phyloP scores from a whole-genome alignment of 108 stramenopile species.

The Cylindrotheca fusiformis region DNA sequence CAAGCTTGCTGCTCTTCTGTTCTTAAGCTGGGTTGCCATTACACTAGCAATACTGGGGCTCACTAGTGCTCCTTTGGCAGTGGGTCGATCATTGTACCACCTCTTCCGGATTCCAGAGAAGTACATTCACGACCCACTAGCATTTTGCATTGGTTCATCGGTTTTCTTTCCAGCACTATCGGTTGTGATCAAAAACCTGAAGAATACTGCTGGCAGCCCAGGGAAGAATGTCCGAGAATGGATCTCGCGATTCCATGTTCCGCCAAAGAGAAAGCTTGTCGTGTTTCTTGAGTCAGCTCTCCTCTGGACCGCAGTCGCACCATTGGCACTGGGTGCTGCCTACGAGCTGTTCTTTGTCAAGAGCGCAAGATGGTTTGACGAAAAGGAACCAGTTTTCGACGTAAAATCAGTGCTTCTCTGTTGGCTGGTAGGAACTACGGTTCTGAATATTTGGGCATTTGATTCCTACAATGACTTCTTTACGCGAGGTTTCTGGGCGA shows the following conservation, averaged over 20 bases:
- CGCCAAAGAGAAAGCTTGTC: constrained; percentile 43
- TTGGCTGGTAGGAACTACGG: constrained; percentile 59
- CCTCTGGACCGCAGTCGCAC: constrained; percentile 59
- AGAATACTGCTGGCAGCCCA: constrained; percentile 8
- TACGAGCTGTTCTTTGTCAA: constrained; percentile 54
- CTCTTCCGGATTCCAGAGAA: constrained; percentile 53
- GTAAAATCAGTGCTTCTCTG: constrained; percentile 8
- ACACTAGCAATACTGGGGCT: constrained; percentile 34
- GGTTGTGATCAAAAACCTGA: constrained; percentile 4
- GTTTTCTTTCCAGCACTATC: constrained; percentile 49
- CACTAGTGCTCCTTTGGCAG: constrained; percentile 47
- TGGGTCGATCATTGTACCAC: constrained; percentile 47
- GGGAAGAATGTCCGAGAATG: constrained; percentile 20
- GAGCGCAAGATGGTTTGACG: constrained; percentile 30
- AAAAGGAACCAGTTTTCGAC: constrained; percentile 16
- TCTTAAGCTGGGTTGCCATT: constrained; percentile 70
- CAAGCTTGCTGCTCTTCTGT: constrained; percentile 46
- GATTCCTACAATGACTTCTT: constrained; percentile 55
- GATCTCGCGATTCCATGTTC: constrained; percentile 40
- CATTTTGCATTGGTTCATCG: constrained; percentile 62
- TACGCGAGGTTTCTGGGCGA: constrained; percentile 62
- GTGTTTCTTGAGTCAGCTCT: constrained; percentile 29
- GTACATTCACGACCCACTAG: constrained; percentile 76
- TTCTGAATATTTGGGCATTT: constrained; percentile 65
- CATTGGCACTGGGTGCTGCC: constrained; percentile 55